These are phyloP conservation scores for Solanum peruvianum DNA, from an alignment of 257 asterid species.

Conservation along the genomic window DNA sequence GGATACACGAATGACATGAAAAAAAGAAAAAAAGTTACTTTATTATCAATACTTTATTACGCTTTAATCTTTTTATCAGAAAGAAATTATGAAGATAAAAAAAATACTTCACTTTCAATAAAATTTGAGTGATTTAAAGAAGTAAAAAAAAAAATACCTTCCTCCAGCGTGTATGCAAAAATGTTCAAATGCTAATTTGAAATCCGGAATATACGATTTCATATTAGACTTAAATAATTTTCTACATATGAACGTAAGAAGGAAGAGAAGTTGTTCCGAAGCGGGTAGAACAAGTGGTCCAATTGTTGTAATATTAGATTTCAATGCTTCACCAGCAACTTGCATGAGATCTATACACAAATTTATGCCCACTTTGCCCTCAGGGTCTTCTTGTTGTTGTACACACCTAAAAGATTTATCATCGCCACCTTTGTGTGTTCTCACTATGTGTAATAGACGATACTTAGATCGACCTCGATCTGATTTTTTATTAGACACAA, in stretches of 20 bases:
- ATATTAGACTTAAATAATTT: constrained; percentile 17
- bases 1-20: neutral
- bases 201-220: constrained; percentile 44
- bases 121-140: neutral
- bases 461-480: constrained; percentile 22
- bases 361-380: constrained; percentile 40
- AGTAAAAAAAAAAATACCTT: neutral
- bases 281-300: constrained; percentile 69
- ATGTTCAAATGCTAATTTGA: constrained; percentile 56
- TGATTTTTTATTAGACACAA: constrained; percentile 6
- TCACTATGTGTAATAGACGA: constrained; percentile 27
- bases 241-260: constrained; percentile 15
- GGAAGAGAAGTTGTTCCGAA: constrained; percentile 41
- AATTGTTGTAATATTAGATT: constrained; percentile 43
- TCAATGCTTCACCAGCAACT: constrained; percentile 53
- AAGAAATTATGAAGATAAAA: neutral
- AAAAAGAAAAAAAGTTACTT: no score
- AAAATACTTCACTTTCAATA: neutral
- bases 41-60: no score
- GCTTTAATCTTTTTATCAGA: neutral
- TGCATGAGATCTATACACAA: constrained; percentile 41
- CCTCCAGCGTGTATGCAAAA: constrained; percentile 75
- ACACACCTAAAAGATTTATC: constrained; percentile 44
- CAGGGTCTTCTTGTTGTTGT: constrained; percentile 41
- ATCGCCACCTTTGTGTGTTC: constrained; percentile 43